These are phyloP conservation scores for Gomphus sp. DNA, from an alignment of 1,284 basidiomycete species.

Conservation along the genomic window DNA sequence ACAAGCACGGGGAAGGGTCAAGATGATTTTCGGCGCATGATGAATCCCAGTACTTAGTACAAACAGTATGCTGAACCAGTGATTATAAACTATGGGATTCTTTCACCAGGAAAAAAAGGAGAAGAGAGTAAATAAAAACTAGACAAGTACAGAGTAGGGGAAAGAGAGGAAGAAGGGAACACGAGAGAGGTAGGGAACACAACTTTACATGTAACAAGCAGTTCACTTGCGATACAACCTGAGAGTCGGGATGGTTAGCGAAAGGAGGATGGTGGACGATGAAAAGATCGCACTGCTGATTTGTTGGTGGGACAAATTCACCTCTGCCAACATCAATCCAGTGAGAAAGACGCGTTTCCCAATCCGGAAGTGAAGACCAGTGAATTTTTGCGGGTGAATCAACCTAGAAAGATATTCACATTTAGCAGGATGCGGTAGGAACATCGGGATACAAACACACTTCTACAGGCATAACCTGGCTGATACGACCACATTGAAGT, in stretches of 20 bases:
- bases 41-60: conserved; percentile 20
- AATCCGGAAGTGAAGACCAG: conserved; percentile 7
- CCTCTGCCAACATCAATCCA: conserved; percentile 9
- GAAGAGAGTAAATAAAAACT: neutral
- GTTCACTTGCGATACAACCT: neutral
- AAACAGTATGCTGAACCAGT: neutral
- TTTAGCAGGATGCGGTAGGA: neutral
- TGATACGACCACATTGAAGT: conserved; percentile 61
- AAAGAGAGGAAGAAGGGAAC: neutral
- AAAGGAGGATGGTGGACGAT: too few species aligned
- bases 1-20: conserved; percentile 42
- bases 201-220: too few species aligned
- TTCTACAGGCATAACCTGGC: conserved; percentile 76
- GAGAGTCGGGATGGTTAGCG: neutral
- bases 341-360: conserved; percentile 7
- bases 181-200: neutral
- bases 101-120: neutral
- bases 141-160: neutral
- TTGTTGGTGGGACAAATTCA: conserved; percentile 6
- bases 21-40: conserved; percentile 75
- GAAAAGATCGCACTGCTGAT: neutral
- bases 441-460: conserved; percentile 23
- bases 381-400: conserved; percentile 9
- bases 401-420: neutral
- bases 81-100: neutral